These are phyloP conservation scores for Xylaria longipes DNA, from an alignment of 495 filamentous ascomycete genomes.

Conservation along the genomic window DNA sequence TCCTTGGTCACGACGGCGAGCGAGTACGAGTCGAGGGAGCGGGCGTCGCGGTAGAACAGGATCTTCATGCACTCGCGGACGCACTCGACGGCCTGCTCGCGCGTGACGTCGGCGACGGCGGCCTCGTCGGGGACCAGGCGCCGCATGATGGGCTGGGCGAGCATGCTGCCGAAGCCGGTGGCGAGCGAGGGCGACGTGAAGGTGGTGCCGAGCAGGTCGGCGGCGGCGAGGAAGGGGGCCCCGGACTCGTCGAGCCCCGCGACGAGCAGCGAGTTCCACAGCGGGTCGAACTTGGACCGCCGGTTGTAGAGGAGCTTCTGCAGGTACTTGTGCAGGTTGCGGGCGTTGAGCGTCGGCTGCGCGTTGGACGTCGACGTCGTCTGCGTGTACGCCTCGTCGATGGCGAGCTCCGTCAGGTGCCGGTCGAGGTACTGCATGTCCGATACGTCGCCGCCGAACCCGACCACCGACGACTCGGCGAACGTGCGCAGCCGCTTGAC, in stretches of 20 bases:
- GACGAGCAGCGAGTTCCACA: constrained; percentile 95
- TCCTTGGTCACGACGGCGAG: constrained; percentile 88
- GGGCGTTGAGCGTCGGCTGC: constrained; percentile 73
- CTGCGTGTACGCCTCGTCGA: constrained; percentile 82
- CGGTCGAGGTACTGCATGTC: constrained; percentile 99
- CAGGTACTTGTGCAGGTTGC: constrained; percentile 94
- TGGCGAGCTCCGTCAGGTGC: constrained; percentile 81
- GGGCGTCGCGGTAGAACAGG: constrained; percentile 94
- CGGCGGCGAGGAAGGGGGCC: constrained; percentile 86
- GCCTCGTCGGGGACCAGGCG: constrained; percentile 80
- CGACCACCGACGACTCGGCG: constrained; percentile 75
- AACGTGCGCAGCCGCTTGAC: constrained; percentile 89
- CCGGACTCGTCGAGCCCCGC: constrained; percentile 80
- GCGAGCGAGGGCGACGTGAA: constrained; percentile 86
- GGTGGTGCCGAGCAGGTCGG: constrained; percentile 91
- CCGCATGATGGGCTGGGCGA: constrained; percentile 91
- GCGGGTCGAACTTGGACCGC: constrained; percentile 91
- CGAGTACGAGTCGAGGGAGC: constrained; percentile 88
- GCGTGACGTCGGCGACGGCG: constrained; percentile 68
- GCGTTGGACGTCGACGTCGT: constrained; percentile 42
- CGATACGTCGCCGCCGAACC: constrained; percentile 92
- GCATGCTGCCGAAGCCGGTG: constrained; percentile 90
- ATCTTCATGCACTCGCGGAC: constrained; percentile 97
- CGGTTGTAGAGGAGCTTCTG: constrained; percentile 93
- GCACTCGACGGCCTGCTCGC: constrained; percentile 78